phyloP scores from a whole-genome alignment of 2,329 filamentous ascomycete genomes.

The Neospermospora avenae region DNA sequence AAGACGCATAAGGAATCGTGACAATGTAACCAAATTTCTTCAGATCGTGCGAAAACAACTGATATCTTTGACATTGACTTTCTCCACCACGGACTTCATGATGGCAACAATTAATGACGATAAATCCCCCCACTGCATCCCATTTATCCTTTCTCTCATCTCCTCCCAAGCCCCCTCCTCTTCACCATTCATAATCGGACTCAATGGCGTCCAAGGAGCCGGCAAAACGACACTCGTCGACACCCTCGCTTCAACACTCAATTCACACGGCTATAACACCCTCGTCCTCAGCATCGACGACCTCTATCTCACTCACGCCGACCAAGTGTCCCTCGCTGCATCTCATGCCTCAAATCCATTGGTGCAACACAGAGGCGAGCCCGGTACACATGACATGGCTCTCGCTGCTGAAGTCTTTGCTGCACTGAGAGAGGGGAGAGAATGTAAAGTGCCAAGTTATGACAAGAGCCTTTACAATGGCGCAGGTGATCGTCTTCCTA shows the following conservation, averaged over 20 bases:
- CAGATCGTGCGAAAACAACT: background rate
- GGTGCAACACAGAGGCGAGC: conserved; percentile 62
- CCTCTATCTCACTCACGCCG: conserved; percentile 61
- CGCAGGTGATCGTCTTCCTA: conserved; percentile 57
- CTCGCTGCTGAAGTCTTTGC: conserved; percentile 53
- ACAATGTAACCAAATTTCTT: background rate
- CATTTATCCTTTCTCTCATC: conserved; percentile 67
- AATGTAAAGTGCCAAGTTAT: conserved; percentile 58
- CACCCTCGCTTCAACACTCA: conserved; percentile 55
- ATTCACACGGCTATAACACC: conserved; percentile 49
- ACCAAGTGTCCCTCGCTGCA: conserved; percentile 51
- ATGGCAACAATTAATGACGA: conserved; percentile 61
- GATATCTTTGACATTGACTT: too few relatives aligned
- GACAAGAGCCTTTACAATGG: conserved; percentile 64
- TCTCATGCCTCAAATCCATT: conserved; percentile 56
- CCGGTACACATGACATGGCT: conserved; percentile 58
- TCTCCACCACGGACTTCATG: background rate
- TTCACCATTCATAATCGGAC: conserved; percentile 74
- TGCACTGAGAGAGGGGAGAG: conserved; percentile 43
- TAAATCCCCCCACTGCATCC: conserved; percentile 73
- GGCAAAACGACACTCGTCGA: conserved; percentile 88
- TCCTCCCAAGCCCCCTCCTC: conserved; percentile 40
- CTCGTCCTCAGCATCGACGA: conserved; percentile 65
- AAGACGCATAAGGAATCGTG: background rate
- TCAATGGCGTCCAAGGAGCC: conserved; percentile 88